Conservation (phyloP, 73 alveolate genomes). For the Paramecium pentaurelia region DNA sequence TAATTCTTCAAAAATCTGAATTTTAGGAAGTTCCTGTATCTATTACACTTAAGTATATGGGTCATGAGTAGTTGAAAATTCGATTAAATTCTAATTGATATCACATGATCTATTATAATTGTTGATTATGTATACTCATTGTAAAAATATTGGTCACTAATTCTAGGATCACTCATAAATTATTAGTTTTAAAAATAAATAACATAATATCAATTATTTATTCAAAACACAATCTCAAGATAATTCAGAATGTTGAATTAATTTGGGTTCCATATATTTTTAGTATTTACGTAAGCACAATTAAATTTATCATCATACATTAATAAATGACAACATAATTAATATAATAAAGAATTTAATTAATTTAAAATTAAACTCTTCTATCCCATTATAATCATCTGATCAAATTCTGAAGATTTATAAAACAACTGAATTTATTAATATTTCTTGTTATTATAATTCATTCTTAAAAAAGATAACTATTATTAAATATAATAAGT, state of each 20-base stretch:
- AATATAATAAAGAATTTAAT: background rate
- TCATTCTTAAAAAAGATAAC: too few species aligned
- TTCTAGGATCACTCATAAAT: background rate
- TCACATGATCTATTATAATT: background rate
- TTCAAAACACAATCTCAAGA: background rate
- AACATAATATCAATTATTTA: background rate
- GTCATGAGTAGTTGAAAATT: background rate
- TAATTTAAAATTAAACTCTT: background rate
- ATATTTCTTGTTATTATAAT: too few species aligned
- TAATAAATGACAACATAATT: background rate
- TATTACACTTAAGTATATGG: background rate
- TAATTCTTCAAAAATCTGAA: background rate
- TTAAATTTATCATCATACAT: background rate
- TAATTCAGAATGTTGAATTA: background rate
- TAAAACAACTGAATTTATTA: too few species aligned
- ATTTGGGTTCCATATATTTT: background rate
- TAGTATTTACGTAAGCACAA: background rate
- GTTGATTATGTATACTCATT: background rate
- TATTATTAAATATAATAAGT: too few species aligned
- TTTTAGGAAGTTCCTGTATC: background rate
- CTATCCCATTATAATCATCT: background rate
- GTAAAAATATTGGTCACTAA: background rate
- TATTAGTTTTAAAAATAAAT: background rate
- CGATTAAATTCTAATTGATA: background rate
- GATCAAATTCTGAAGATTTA: too few species aligned